Conservation (phyloP, 176 grass and related monocot genomes). For the Rhipidocladum racemiflorum region DNA sequence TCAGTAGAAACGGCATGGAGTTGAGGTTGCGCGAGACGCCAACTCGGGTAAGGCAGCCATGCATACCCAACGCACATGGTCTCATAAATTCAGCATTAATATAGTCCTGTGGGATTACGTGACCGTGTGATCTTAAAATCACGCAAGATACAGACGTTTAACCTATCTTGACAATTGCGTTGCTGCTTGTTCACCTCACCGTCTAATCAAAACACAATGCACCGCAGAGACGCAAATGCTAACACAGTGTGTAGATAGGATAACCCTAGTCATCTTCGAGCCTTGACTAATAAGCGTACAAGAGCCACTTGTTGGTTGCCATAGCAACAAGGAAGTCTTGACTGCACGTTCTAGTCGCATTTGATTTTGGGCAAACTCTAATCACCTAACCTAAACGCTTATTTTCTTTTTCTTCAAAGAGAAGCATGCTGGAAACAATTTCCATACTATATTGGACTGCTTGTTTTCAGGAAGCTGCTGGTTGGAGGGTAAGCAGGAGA, state of each 20-base stretch:
- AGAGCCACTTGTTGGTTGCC: slow-evolving; percentile 3
- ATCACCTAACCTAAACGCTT: slow-evolving; percentile 5
- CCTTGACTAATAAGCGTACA: not conserved
- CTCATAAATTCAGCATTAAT: slow-evolving; percentile 14
- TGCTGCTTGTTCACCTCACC: not conserved
- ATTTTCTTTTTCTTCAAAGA: slow-evolving; percentile 10
- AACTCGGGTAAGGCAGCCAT: not conserved
- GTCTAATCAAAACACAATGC: not conserved
- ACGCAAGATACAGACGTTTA: not conserved
- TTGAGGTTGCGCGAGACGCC: slow-evolving; percentile 8
- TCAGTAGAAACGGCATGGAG: not conserved
- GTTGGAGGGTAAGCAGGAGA: slow-evolving; percentile 31
- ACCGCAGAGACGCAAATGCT: not conserved
- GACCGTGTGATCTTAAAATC: slow-evolving; percentile 15
- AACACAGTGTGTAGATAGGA: not conserved
- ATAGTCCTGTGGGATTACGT: slow-evolving; percentile 4
- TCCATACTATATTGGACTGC: not conserved
- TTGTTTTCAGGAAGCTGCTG: slow-evolving; percentile 40
- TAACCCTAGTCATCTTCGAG: not conserved
- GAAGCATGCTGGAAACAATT: slow-evolving; percentile 8
- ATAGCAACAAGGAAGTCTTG: not conserved
- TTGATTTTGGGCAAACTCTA: not conserved
- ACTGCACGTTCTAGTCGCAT: not conserved
- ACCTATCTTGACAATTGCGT: not conserved
- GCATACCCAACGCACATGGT: slow-evolving; percentile 31